These are phyloP conservation scores for Beauveria sp. DNA, from an alignment of 2,329 filamentous ascomycete species.

Conservation along the genomic window DNA sequence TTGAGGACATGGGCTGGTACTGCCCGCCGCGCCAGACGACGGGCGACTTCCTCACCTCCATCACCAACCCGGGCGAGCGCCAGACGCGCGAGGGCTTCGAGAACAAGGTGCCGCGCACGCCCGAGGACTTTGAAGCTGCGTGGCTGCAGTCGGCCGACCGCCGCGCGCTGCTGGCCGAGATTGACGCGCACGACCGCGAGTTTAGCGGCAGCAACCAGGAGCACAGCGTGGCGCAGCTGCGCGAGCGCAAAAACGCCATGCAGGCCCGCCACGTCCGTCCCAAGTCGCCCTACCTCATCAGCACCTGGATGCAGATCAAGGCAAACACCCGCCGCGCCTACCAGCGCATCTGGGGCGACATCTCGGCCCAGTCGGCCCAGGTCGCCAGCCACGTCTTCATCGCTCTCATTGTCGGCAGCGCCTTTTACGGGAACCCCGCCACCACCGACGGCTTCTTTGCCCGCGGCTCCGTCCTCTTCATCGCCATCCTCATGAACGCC, in stretches of 20 bases:
- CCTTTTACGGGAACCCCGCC: constrained; percentile 47
- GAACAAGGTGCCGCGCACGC: constrained; percentile 53
- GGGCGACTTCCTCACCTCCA: constrained; percentile 61
- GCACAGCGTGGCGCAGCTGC: constrained; percentile 32
- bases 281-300: constrained; percentile 52
- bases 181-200: constrained; percentile 41
- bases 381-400: constrained; percentile 44
- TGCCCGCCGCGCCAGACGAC: constrained; percentile 62
- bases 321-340: constrained; percentile 45
- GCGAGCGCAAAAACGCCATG: constrained; percentile 39
- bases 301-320: constrained; percentile 43
- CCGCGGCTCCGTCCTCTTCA: constrained; percentile 51
- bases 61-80: constrained; percentile 59
- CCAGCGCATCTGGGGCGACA: constrained; percentile 46
- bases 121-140: constrained; percentile 57
- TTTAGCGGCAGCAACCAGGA: constrained; percentile 34
- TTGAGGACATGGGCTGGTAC: constrained; percentile 60
- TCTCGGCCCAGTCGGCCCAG: constrained; percentile 37
- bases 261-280: constrained; percentile 47
- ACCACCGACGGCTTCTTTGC: constrained; percentile 45
- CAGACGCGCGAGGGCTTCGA: constrained; percentile 50
- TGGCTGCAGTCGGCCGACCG: constrained; percentile 41
- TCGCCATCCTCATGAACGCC: constrained; percentile 53
- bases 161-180: constrained; percentile 35
- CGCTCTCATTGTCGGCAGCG: constrained; percentile 53